Conservation (phyloP, 208 protist genomes). For the Acanthamoeba culbertsoni region DNA sequence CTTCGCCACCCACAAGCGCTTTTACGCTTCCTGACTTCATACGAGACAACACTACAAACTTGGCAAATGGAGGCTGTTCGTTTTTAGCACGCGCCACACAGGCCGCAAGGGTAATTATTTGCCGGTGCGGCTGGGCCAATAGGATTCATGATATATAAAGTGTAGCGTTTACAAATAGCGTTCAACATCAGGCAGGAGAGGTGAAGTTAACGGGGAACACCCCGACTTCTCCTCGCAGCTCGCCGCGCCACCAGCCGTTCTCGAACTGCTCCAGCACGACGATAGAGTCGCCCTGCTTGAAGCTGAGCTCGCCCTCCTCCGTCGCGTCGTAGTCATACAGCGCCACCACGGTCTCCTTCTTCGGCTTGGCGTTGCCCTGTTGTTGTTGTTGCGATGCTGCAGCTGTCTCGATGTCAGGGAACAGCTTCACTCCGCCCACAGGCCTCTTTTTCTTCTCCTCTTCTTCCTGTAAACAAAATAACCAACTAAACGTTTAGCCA, state of each 20-base stretch:
- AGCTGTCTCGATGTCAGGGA: neutral
- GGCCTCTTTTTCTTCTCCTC: slow-evolving; percentile 3
- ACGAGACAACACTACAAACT: neutral
- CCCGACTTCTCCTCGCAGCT: slow-evolving; percentile 30
- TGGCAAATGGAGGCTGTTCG: neutral
- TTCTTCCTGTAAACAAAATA: neutral
- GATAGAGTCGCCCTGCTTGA: slow-evolving; percentile 45
- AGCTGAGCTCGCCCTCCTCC: slow-evolving; percentile 49
- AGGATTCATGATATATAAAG: neutral
- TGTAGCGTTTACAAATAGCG: neutral
- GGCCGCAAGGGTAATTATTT: neutral
- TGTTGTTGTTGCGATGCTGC: neutral
- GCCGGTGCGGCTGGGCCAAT: neutral
- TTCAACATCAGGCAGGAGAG: neutral
- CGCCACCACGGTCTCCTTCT: neutral
- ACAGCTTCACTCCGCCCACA: neutral
- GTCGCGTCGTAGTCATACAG: slow-evolving; percentile 35
- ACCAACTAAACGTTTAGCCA: too few relatives aligned
- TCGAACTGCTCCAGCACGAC: neutral
- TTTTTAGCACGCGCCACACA: neutral
- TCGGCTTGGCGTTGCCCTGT: neutral
- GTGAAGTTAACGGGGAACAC: slow-evolving; percentile 59
- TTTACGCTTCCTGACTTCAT: slow-evolving; percentile 23
- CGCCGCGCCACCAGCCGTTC: slow-evolving; percentile 53
- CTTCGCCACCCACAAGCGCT: neutral